Base-by-base conservation (phyloP, 2,329 filamentous ascomycete genomes). In the Neophaeococcomyces aloes region DNA sequence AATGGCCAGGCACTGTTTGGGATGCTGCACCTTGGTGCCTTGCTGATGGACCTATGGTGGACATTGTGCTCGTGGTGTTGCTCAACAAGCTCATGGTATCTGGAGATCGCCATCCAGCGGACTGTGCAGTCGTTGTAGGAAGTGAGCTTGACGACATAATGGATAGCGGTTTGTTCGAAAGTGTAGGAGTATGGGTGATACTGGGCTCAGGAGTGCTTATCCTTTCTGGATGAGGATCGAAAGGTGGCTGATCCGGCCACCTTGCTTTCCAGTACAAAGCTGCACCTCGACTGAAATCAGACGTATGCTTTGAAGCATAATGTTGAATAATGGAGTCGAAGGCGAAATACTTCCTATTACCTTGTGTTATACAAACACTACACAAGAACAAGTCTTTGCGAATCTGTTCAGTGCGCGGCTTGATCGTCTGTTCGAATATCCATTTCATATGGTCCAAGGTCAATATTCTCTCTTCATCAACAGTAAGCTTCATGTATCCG, bases 391-490 rank as follows among this genome's bases (percentile, higher is more conserved):
- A 64, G 44, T 88, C 83, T 56, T 79, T 83, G 53, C 78, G 71
- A 53, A 73, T 71, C 35, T 68, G 64, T 49, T 86, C 80, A 2
- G 81, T 85, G 42, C 77, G 64, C 18, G 77, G 76, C 56, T 79
- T 84, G 57, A 91, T 71, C 59, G 86, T 87, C 52, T 75, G 76
- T 56, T 88, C 83, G 59, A 83, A 88, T 23, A 88, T 68, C 78
- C 81, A 89, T 61, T 83, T 88, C 83, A 91, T 87, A 56, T 88
- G 86, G 57, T 89, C 84, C 52, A 91, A 64, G 1, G 80, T 83
- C 41, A 89, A 67, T 4, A 56, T 72, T 79, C 58, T 76, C 71
- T 40, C 29, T 47, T 8, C 38, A 34, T 10, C 44, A 23, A 19
- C 71, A 76, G 53, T 70, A 74, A 5, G 75, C 69, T 0, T 70